These are phyloP conservation scores for Aspergillus quadricinctus DNA, from an alignment of 2,329 filamentous ascomycete genomes.

Conservation along the genomic window DNA sequence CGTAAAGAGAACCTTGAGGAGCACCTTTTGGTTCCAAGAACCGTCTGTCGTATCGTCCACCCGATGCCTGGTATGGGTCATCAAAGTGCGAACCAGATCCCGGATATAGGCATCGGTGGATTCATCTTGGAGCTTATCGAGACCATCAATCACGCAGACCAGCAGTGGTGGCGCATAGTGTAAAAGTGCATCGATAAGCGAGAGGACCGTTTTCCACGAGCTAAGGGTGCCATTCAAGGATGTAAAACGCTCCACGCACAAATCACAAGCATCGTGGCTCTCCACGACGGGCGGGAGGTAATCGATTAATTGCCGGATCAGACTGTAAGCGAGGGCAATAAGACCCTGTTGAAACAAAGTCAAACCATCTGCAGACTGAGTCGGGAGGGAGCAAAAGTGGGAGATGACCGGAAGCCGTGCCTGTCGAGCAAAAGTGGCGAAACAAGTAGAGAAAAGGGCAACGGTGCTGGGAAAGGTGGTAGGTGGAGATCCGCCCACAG, in stretches of 20 bases:
- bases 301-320: conserved; percentile 37
- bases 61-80: conserved; percentile 29
- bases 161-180: conserved; percentile 33
- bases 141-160: conserved; percentile 33
- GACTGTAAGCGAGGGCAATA: conserved; percentile 35
- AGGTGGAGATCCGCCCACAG: conserved; percentile 27
- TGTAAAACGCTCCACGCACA: conserved; percentile 33
- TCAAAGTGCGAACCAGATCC: conserved; percentile 29
- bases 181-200: conserved; percentile 33
- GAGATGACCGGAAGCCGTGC: conserved; percentile 31
- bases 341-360: conserved; percentile 27
- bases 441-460: conserved; percentile 32
- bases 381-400: conserved; percentile 32
- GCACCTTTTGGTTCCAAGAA: conserved; percentile 19
- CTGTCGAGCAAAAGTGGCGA: conserved; percentile 27
- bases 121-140: conserved; percentile 30
- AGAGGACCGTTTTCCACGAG: conserved; percentile 34
- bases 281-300: conserved; percentile 33
- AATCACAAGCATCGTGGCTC: conserved; percentile 29
- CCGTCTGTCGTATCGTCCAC: conserved; percentile 11
- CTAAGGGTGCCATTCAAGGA: conserved; percentile 30
- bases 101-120: conserved; percentile 32
- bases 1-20: conserved; percentile 36
- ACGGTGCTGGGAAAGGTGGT: conserved; percentile 24
- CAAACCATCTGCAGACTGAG: conserved; percentile 16